phyloP scores from a whole-genome alignment of 306 rosid species.

The Senna tora region DNA sequence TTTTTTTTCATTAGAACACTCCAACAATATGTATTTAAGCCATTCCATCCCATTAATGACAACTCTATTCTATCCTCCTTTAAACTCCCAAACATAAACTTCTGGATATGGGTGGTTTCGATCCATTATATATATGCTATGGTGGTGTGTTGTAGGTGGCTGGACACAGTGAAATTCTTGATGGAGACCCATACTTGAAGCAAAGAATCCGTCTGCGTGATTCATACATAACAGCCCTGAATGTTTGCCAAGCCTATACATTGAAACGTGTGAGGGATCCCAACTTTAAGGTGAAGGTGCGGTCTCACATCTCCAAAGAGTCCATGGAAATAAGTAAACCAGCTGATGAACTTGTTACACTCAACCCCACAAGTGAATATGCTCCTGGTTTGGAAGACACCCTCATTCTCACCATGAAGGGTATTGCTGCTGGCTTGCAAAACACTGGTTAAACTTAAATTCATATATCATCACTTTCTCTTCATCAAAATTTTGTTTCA shows the following conservation, averaged over 20 bases:
- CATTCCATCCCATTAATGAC: too few species aligned
- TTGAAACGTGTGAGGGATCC: slow-evolving; percentile 83
- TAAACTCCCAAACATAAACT: too few species aligned
- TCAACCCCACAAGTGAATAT: slow-evolving; percentile 86
- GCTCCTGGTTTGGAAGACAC: slow-evolving; percentile 98
- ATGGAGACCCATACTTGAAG: slow-evolving; percentile 81
- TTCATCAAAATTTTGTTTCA: too few species aligned
- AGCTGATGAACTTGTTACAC: slow-evolving; percentile 75
- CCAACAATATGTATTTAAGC: too few species aligned
- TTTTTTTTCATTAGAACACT: too few species aligned
- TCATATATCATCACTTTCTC: too few species aligned
- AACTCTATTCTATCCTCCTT: too few species aligned
- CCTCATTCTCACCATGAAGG: slow-evolving; percentile 95
- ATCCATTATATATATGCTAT: too few species aligned
- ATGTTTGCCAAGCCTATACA: slow-evolving; percentile 92
- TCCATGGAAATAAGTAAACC: slow-evolving; percentile 58
- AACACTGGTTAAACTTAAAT: slow-evolving; percentile 49
- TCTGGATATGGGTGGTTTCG: too few species aligned
- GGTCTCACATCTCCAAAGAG: slow-evolving; percentile 81
- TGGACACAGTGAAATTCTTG: slow-evolving; percentile 87
- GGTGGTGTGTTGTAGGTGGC: too few species aligned
- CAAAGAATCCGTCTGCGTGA: slow-evolving; percentile 84
- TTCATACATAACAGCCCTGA: slow-evolving; percentile 85
- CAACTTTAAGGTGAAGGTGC: slow-evolving; percentile 54
- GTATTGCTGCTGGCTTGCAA: slow-evolving; percentile 95